Percentiles rank a stretch among this genome's conserved stretches.
Conservation (phyloP, 2,329 filamentous ascomycete species). For the Aspergillus novofumigatus region DNA sequence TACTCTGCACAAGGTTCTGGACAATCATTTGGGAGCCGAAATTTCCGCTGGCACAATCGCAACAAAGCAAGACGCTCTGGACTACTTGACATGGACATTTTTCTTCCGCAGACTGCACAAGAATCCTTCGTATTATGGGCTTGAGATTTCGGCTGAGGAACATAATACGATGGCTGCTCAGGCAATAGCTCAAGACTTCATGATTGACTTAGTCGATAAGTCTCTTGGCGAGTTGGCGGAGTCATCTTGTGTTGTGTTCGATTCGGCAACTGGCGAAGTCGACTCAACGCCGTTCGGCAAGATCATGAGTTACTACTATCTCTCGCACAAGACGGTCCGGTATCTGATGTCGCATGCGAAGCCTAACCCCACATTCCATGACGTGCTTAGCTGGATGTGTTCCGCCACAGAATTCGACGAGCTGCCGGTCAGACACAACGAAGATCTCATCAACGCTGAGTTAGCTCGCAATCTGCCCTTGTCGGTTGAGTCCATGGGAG, state of each 20-base stretch:
- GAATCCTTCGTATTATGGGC: constrained; percentile 95
- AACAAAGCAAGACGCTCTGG: constrained; percentile 93
- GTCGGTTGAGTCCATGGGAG: constrained; percentile 55
- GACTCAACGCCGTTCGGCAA: constrained; percentile 88
- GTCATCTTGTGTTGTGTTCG: constrained; percentile 78
- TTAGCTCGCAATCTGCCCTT: constrained; percentile 78
- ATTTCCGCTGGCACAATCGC: constrained; percentile 87
- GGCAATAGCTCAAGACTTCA: constrained; percentile 84
- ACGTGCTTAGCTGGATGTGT: constrained; percentile 89
- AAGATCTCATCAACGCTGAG: constrained; percentile 93
- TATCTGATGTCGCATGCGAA: constrained; percentile 75
- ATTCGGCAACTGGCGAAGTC: constrained; percentile 76
- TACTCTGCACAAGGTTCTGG: constrained; percentile 88
- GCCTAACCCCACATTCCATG: constrained; percentile 68
- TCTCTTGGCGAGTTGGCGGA: constrained; percentile 77
- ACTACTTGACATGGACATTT: constrained; percentile 99
- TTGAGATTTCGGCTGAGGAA: constrained; percentile 88
- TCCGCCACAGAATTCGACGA: constrained; percentile 95
- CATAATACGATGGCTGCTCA: constrained; percentile 85
- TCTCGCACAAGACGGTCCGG: constrained; percentile 90
- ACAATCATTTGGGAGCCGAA: constrained; percentile 95
- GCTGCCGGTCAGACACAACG: constrained; percentile 94
- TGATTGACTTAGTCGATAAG: constrained; percentile 86
- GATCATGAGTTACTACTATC: constrained; percentile 99
- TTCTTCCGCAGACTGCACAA: constrained; percentile 97